Evolutionary conservation across 2,329 filamentous ascomycete genomes (phyloP), one percentile per base, ranked within the genome.

Genomic region (Fusarium beomiforme): DNA sequence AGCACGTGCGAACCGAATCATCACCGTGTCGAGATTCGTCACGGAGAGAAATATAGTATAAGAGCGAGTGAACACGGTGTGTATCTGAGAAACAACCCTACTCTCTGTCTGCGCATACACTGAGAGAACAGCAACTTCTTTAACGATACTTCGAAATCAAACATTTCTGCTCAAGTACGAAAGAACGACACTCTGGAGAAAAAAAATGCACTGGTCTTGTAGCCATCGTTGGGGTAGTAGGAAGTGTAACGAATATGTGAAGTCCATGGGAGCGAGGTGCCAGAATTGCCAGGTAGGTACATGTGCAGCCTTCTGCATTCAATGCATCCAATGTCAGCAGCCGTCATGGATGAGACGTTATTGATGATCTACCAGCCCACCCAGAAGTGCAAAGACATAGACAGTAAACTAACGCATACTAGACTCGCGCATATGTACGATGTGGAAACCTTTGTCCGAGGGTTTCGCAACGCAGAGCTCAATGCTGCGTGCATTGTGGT

Each of bases 151-250:
- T 12, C 46, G 21, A 39, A 44, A 51, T 16, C 59, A 37, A 37
- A 31, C 49, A 41, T 61, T 31, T 14, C 33, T 23, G 31, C n/a
- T 31, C 31, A 62, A 26, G 43, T 37, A 42, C 33, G 34, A 36
- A 43, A 59, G 41, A 53, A 21, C 19, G 42, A 39, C n/a, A 37
- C 9, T 24, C 24, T 36, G 33, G 26, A 29, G 31, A 59, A 31
- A 41, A 41, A 54, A 34, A n/a, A 76, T 76, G 73, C 64, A 55
- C 26, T 75, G 73, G 73, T 73, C 73, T 34, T 75, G 73, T 49
- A 76, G 69, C 44, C 69, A 76, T 43, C 59, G 57, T 9, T 76
- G 73, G 69, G 73, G 73, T 34, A 66, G 71, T 26, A 67, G 71
- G 62, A 62, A 41, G 53, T 75, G 73, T 59, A 58, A 66, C 47